phyloP scores from a whole-genome alignment of 1,284 basidiomycete species.

The Naganishia sp. region DNA sequence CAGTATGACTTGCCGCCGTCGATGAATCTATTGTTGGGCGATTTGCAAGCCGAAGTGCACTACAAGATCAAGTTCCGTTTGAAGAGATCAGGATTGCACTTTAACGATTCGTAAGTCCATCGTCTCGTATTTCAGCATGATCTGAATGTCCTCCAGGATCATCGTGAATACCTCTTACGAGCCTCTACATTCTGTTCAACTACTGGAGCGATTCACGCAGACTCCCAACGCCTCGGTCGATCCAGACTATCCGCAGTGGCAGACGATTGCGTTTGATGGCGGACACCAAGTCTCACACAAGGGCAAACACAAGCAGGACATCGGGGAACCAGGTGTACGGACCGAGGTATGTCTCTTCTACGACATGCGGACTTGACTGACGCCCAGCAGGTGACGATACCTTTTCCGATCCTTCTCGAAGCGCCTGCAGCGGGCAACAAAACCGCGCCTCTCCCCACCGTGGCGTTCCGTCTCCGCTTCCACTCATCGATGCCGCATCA shows the following conservation, averaged over 20 bases:
- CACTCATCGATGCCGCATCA: conserved; percentile 17
- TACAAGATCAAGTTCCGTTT: conserved; percentile 16
- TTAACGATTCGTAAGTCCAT: conserved; percentile 20
- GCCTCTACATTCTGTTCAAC: conserved; percentile 7
- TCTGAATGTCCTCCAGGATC: conserved; percentile 5
- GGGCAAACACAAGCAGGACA: conserved; percentile 3
- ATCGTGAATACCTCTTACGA: conserved; percentile 2
- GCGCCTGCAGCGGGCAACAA: not conserved
- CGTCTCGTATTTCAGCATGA: too few relatives aligned
- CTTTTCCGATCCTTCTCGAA: conserved; percentile 11
- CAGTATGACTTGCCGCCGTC: conserved; percentile 24
- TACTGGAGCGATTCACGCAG: conserved; percentile 8
- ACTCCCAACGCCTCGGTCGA: conserved; percentile 1
- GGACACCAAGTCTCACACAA: conserved; percentile 15
- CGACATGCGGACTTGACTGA: not conserved
- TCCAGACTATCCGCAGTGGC: conserved; percentile 19
- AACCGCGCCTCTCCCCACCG: not conserved
- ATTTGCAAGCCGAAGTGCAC: conserved; percentile 15
- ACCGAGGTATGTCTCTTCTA: conserved; percentile 6
- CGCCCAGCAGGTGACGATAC: conserved; percentile 7
- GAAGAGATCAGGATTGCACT: conserved; percentile 7
- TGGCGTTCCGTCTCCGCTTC: conserved; percentile 21
- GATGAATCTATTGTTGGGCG: conserved; percentile 13
- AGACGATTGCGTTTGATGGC: conserved; percentile 12
- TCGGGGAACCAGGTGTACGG: not conserved